Conservation (phyloP, 2,329 filamentous ascomycete genomes). For the Colletotrichum brevisporum region DNA sequence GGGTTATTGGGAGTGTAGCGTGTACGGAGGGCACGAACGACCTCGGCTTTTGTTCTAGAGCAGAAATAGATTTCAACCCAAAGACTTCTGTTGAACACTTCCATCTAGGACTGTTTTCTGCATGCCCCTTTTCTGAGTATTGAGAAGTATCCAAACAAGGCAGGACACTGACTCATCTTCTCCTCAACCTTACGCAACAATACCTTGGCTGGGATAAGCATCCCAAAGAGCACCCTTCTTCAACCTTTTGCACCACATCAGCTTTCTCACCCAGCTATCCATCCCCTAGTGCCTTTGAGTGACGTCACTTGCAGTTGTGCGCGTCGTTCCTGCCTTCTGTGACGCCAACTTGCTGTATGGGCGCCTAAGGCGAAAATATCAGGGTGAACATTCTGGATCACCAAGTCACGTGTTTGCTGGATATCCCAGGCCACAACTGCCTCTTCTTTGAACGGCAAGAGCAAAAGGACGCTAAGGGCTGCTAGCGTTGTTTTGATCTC, state of each 20-base stretch:
- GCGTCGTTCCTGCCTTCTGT: background rate
- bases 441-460: background rate
- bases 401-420: conserved; percentile 27
- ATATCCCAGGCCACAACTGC: background rate
- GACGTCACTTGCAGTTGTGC: background rate
- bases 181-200: too few species aligned
- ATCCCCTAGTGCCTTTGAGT: background rate
- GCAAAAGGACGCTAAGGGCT: conserved; percentile 10
- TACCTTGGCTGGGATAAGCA: too few species aligned
- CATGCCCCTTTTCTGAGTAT: too few species aligned
- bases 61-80: too few species aligned
- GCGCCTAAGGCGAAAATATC: conserved; percentile 23
- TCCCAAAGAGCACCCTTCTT: background rate
- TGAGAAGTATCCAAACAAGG: too few species aligned
- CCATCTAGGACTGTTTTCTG: too few species aligned
- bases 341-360: background rate
- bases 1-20: too few species aligned
- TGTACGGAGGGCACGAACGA: too few species aligned
- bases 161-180: too few species aligned
- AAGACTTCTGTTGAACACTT: too few species aligned
- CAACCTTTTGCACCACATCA: background rate
- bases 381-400: conserved; percentile 13
- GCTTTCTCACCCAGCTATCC: background rate
- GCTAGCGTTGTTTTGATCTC: background rate
- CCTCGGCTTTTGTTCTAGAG: too few species aligned